A percentile compares a stretch with the other conserved stretches of the same genome.
phyloP scores from a whole-genome alignment of 768 basidiomycete species.

The Arthromyces matolae region DNA sequence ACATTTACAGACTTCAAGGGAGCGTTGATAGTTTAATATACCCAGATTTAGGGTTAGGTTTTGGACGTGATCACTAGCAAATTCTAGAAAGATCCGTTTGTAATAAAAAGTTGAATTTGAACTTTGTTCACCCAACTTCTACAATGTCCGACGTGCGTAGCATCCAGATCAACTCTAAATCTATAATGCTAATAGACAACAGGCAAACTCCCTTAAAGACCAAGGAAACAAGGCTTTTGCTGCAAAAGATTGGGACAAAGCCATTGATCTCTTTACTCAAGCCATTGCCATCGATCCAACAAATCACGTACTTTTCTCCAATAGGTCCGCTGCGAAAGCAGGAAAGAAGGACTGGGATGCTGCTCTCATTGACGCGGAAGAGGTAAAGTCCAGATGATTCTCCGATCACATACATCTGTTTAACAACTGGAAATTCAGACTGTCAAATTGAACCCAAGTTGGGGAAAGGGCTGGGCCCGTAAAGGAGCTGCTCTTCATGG shows the following conservation, averaged over 20 bases:
- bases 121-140: constrained; percentile 16
- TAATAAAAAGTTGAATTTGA: constrained; percentile 21
- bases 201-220: constrained; percentile 72
- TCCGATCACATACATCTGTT: constrained; percentile 11
- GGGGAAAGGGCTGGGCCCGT: constrained; percentile 88
- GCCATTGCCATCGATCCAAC: constrained; percentile 79
- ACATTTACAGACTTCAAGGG: constrained; percentile 27
- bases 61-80: constrained; percentile 23
- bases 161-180: not conserved
- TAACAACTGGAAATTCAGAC: constrained; percentile 45
- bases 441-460: constrained; percentile 70
- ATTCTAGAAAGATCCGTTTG: constrained; percentile 26
- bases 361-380: constrained; percentile 85
- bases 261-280: constrained; percentile 77
- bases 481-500: constrained; percentile 95
- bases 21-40: constrained; percentile 8
- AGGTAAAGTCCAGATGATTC: constrained; percentile 48
- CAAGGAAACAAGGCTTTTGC: constrained; percentile 95
- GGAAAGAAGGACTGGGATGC: constrained; percentile 75
- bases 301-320: constrained; percentile 90
- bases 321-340: constrained; percentile 87
- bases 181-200: not conserved
- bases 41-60: constrained; percentile 21
- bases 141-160: constrained; percentile 40
- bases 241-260: constrained; percentile 87